A percentile compares a stretch with the other conserved stretches of the same genome.
phyloP scores from a whole-genome alignment of 257 asterid species.

The Primulina eburnea region DNA sequence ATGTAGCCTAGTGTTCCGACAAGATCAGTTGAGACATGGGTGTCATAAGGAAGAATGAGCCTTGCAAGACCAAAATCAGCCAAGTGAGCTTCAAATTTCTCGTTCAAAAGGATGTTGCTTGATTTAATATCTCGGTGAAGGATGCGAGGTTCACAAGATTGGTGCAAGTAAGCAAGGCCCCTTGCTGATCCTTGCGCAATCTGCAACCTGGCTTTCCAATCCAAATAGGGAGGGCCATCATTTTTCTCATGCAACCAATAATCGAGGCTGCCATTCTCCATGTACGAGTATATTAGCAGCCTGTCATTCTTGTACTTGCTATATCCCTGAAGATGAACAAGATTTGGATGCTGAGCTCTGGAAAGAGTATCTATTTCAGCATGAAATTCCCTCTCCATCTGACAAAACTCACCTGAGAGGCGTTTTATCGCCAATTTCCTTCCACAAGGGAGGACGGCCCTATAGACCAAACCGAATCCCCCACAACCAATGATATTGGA shows the following conservation, averaged over 20 bases:
- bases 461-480: slow-evolving; percentile 80
- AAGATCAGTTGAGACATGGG: slow-evolving; percentile 80
- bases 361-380: slow-evolving; percentile 84
- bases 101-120: slow-evolving; percentile 67
- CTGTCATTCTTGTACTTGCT: slow-evolving; percentile 63
- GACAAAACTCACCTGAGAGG: slow-evolving; percentile 65
- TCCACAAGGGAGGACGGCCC: slow-evolving; percentile 63
- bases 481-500: slow-evolving; percentile 85
- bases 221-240: slow-evolving; percentile 57
- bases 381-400: slow-evolving; percentile 71
- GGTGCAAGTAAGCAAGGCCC: slow-evolving; percentile 81
- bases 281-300: slow-evolving; percentile 68
- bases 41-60: slow-evolving; percentile 69
- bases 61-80: slow-evolving; percentile 91
- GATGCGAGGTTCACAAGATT: slow-evolving; percentile 67
- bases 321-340: slow-evolving; percentile 72
- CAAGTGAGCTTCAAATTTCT: slow-evolving; percentile 63
- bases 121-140: slow-evolving; percentile 83
- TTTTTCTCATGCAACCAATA: slow-evolving; percentile 73
- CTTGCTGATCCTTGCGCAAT: slow-evolving; percentile 68
- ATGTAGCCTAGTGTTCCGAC: slow-evolving; percentile 92
- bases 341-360: slow-evolving; percentile 68
- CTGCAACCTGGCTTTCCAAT: slow-evolving; percentile 61
- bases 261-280: slow-evolving; percentile 92
- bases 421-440: slow-evolving; percentile 72